Base-by-base conservation (phyloP, 2,329 filamentous ascomycete species). In the Epichloe uncinata region DNA sequence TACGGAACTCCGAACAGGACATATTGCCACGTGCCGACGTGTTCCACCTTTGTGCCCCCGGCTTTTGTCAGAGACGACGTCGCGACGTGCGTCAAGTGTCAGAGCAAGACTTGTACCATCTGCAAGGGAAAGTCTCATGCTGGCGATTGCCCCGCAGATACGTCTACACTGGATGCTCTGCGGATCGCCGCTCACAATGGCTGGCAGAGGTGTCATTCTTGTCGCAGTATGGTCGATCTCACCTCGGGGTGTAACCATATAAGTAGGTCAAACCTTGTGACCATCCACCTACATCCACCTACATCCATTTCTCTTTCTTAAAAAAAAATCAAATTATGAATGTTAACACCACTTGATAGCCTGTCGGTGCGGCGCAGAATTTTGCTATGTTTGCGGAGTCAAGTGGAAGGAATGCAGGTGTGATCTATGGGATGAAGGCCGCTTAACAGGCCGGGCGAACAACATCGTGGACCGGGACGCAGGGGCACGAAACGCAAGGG, bases 211-310 rank as follows among this genome's bases (percentile, higher is more conserved):
- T 82, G 78, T 51, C 59, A 57, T 4, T 50, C 53, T 0, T 82
- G 78, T 54, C 55, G 53, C 2, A 52, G 63, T 1, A 35, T 81
- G 12, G 66, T 82, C 0, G 75, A 79, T 59, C 60, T 78, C 0
- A 33, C 57, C 0, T n/a, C 37, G 0, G 78, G 78, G 1, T 81
- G 78, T 52, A 66, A 74, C 47, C 78, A 81, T 47, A 81, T 81
- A 3, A 75, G 77, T 81, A 55, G 58, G 73, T n/a, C n/a, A n/a
- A n/a, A n/a, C n/a, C n/a, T n/a, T n/a, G n/a, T n/a, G n/a, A n/a
- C n/a, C n/a, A n/a, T n/a, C n/a, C n/a, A n/a, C n/a, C n/a, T n/a
- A n/a, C n/a, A n/a, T n/a, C n/a, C n/a, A n/a, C n/a, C n/a, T n/a
- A n/a, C n/a, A n/a, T n/a, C n/a, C n/a, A n/a, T n/a, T n/a, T n/a